A percentile compares a stretch with the other conserved stretches of the same genome.
Evolutionary conservation across 208 protist species (phyloP).

Genomic region (Crithidia thermophila): DNA sequence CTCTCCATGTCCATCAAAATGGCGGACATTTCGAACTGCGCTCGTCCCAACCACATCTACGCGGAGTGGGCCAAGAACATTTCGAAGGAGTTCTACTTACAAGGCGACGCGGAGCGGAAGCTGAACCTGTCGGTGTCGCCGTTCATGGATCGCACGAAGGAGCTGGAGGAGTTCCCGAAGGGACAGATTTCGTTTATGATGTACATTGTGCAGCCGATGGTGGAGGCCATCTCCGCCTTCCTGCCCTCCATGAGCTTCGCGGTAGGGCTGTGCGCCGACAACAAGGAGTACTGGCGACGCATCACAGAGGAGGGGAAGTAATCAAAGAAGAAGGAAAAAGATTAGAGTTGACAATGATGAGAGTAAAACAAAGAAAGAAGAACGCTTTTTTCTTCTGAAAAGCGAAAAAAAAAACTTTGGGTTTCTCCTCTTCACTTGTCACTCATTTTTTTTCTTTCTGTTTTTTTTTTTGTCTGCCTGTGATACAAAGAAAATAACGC

Average conservation of each 20-base stretch:
- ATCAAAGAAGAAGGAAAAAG: not conserved
- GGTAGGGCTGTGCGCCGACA: constrained; percentile 76
- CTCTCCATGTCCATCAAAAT: constrained; percentile 95
- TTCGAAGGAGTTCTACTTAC: constrained; percentile 92
- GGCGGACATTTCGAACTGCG: constrained; percentile 95
- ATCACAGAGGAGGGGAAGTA: constrained; percentile 37
- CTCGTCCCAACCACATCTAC: constrained; percentile 87
- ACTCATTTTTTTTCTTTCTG: constrained; percentile 12
- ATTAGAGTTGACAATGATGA: not conserved
- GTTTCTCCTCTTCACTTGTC: not conserved
- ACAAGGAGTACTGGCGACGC: constrained; percentile 84
- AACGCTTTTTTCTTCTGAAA: no score
- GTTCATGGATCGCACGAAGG: constrained; percentile 92
- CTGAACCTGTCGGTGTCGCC: constrained; percentile 87
- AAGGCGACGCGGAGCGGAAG: constrained; percentile 91
- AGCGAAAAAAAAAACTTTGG: constrained; percentile 5
- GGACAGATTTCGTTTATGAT: constrained; percentile 94
- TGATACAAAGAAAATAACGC: not conserved
- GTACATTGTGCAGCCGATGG: constrained; percentile 91
- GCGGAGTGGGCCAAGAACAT: constrained; percentile 93
- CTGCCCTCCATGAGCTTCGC: constrained; percentile 85
- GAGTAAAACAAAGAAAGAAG: not conserved
- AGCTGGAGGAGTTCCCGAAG: constrained; percentile 81
- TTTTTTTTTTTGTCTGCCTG: constrained; percentile 23
- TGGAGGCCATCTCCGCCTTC: constrained; percentile 84